phyloP scores from a whole-genome alignment of 2,329 filamentous ascomycete species.

The Cladosporium halotolerans region DNA sequence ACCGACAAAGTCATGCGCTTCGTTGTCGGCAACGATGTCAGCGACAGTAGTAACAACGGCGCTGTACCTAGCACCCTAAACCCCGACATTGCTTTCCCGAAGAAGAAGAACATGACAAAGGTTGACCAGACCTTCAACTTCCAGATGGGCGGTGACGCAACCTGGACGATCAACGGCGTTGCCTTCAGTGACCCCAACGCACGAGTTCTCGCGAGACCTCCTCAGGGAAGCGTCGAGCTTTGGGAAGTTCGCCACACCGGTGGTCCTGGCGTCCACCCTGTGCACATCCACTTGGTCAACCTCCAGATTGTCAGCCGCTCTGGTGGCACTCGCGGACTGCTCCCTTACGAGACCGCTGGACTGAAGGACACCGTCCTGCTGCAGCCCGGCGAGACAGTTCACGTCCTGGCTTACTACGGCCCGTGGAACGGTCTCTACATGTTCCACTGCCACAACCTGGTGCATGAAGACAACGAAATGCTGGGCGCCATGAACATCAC shows the following conservation, averaged over 20 bases:
- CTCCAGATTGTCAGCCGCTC: constrained; percentile 48
- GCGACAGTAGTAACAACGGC: constrained; percentile 35
- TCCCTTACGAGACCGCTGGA: constrained; percentile 49
- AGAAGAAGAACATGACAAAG: constrained; percentile 24
- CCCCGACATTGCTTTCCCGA: constrained; percentile 29
- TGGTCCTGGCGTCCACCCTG: constrained; percentile 48
- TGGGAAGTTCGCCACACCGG: constrained; percentile 47
- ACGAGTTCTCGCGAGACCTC: constrained; percentile 45
- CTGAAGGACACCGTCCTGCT: constrained; percentile 56
- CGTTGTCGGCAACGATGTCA: constrained; percentile 38
- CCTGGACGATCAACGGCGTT: constrained; percentile 49
- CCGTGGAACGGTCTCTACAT: constrained; percentile 49
- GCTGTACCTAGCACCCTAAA: constrained; percentile 33
- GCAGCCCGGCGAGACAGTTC: constrained; percentile 44
- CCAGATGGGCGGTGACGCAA: constrained; percentile 34
- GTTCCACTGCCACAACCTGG: constrained; percentile 41
- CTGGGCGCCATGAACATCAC: constrained; percentile 40
- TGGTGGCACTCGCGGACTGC: constrained; percentile 39
- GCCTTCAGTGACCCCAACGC: constrained; percentile 42
- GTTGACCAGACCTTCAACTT: constrained; percentile 44
- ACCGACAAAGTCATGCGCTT: constrained; percentile 51
- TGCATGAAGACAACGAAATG: constrained; percentile 42
- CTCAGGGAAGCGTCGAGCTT: constrained; percentile 43
- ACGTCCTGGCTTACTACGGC: constrained; percentile 46
- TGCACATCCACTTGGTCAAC: constrained; percentile 55